phyloP scores from a whole-genome alignment of 352 stramenopile genomes.

The Globisporangium spinosum region DNA sequence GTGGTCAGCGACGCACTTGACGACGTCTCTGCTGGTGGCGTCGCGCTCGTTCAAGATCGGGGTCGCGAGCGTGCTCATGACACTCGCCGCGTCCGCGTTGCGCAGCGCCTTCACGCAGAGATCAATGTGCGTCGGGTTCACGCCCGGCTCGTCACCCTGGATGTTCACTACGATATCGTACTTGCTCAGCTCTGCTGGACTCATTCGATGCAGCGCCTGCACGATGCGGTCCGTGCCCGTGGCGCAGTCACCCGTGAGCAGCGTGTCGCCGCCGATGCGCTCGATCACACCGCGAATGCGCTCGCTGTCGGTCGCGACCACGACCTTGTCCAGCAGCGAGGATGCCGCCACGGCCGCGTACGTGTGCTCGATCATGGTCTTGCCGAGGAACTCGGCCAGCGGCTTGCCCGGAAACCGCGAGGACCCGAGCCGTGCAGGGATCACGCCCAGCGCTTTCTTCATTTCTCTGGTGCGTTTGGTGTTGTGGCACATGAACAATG shows the following conservation, averaged over 20 bases:
- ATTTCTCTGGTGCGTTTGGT: not conserved
- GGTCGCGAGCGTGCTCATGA: constrained; percentile 79
- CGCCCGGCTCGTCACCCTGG: constrained; percentile 77
- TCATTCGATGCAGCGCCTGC: constrained; percentile 46
- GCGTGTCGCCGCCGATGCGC: constrained; percentile 35
- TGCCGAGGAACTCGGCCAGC: constrained; percentile 71
- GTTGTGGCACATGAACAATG: not conserved
- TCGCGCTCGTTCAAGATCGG: constrained; percentile 57
- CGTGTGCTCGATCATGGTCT: constrained; percentile 84
- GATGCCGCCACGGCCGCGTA: constrained; percentile 51
- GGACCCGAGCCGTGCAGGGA: constrained; percentile 69
- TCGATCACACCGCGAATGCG: constrained; percentile 48
- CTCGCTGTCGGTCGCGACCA: constrained; percentile 77
- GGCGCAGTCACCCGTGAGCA: constrained; percentile 63
- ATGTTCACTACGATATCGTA: constrained; percentile 85
- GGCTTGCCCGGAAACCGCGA: constrained; percentile 79
- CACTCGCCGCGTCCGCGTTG: constrained; percentile 30
- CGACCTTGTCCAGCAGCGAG: constrained; percentile 58
- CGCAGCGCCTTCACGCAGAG: constrained; percentile 57
- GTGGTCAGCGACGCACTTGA: constrained; percentile 71
- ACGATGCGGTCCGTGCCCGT: constrained; percentile 79
- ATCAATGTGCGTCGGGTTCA: constrained; percentile 79
- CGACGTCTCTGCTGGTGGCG: constrained; percentile 55
- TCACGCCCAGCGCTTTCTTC: constrained; percentile 74
- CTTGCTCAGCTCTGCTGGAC: constrained; percentile 32